A percentile compares a stretch with the other conserved stretches of the same genome.
These are phyloP conservation scores for Deinandra increscens DNA, from an alignment of 129 eudicot species.

Conservation along the genomic window DNA sequence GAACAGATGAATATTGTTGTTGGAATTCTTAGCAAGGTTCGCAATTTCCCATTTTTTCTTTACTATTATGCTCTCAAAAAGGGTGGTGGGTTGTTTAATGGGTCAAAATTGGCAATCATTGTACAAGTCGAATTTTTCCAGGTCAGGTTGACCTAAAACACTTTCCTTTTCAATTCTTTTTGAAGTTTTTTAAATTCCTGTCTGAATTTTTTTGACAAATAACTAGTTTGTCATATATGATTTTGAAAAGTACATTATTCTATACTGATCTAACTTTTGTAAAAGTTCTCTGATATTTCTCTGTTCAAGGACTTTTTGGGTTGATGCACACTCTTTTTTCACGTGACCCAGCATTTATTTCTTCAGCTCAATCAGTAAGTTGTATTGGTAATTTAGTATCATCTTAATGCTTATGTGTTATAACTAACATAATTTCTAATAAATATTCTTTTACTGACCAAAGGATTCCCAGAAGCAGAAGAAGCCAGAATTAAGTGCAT, in stretches of 20 bases:
- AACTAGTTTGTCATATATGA: slow-evolving; percentile 4
- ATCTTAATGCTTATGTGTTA: neutral
- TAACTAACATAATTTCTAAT: neutral
- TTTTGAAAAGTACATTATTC: neutral
- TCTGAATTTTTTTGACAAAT: neutral
- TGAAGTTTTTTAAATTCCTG: neutral
- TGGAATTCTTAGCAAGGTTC: slow-evolving; percentile 92
- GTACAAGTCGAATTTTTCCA: neutral
- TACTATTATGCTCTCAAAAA: neutral
- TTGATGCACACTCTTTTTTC: slow-evolving; percentile 77
- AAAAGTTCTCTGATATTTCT: neutral
- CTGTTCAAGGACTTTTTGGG: slow-evolving; percentile 84
- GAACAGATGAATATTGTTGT: slow-evolving; percentile 88
- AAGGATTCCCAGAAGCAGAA: slow-evolving; percentile 47
- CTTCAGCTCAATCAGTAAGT: slow-evolving; percentile 46
- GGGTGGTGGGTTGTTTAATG: neutral
- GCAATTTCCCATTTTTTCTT: neutral
- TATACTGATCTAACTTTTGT: neutral
- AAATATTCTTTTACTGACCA: neutral
- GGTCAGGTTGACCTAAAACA: neutral
- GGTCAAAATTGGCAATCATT: neutral
- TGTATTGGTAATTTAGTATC: neutral
- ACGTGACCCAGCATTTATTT: slow-evolving; percentile 48
- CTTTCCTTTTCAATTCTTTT: neutral
- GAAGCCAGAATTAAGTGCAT: slow-evolving; percentile 60